Conservation (phyloP, 257 asterid genomes). For the Petunia secreta region DNA sequence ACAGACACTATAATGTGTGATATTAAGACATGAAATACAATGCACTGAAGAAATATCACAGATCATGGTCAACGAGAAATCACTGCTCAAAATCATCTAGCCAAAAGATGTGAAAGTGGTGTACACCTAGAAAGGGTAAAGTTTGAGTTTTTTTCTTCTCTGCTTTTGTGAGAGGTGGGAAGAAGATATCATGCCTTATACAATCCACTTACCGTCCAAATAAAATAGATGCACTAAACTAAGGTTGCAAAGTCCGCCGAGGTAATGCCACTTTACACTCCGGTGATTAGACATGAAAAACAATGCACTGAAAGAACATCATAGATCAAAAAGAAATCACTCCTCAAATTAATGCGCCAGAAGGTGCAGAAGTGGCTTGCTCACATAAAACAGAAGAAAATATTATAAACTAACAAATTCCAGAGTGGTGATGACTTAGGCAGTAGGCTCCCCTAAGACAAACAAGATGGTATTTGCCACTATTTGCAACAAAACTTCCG, state of each 20-base stretch:
- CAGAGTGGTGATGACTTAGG: neutral
- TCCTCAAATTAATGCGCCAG: neutral
- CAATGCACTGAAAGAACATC: neutral
- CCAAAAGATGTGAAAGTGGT: neutral
- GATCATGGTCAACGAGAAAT: neutral
- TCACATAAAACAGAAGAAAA: neutral
- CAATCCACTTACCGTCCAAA: neutral
- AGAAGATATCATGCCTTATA: neutral
- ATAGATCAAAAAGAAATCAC: neutral
- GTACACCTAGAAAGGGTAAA: neutral
- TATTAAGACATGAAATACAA: too few species aligned
- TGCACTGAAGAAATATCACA: too few species aligned
- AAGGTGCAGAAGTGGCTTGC: neutral
- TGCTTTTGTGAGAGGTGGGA: constrained; percentile 8
- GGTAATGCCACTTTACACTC: neutral
- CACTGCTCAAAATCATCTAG: constrained; percentile 1
- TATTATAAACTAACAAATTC: neutral
- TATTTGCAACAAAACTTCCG: too few species aligned
- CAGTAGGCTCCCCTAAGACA: neutral
- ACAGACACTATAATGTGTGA: neutral
- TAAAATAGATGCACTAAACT: neutral
- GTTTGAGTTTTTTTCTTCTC: neutral
- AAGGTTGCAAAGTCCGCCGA: neutral
- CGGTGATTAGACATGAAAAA: neutral
- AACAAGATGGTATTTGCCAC: neutral